phyloP scores from a whole-genome alignment of 495 filamentous ascomycete species.

The Podospora comata region DNA sequence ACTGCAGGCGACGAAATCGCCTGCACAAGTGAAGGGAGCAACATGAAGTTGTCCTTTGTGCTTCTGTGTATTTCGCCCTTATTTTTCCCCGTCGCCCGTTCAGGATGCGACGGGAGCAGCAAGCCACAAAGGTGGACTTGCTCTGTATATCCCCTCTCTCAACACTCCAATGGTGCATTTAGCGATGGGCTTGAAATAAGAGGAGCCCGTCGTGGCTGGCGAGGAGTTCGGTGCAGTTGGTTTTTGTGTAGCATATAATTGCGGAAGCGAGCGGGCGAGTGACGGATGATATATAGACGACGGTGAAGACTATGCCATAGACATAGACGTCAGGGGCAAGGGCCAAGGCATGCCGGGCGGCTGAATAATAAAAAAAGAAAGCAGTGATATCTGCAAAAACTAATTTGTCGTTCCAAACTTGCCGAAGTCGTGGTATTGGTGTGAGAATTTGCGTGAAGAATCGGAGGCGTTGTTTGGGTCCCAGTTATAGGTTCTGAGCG shows the following conservation, averaged over 20 bases:
- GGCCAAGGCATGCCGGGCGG: not conserved
- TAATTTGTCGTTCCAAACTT: not conserved
- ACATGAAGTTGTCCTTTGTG: slow-evolving; percentile 9
- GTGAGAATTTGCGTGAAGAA: not conserved
- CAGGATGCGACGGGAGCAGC: slow-evolving; percentile 9
- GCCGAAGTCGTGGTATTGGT: not conserved
- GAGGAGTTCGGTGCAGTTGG: slow-evolving; percentile 29
- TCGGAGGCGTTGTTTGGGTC: not conserved
- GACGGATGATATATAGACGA: slow-evolving; percentile 26
- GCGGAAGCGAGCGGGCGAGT: slow-evolving; percentile 14
- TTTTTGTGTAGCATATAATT: slow-evolving; percentile 34
- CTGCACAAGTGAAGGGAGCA: slow-evolving; percentile 12
- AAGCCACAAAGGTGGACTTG: slow-evolving; percentile 15
- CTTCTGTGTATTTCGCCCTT: not conserved
- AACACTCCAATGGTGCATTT: slow-evolving; percentile 34
- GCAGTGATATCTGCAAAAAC: not conserved
- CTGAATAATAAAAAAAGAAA: not conserved
- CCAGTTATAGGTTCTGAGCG: not conserved
- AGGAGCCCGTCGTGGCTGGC: slow-evolving; percentile 20
- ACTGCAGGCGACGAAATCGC: slow-evolving; percentile 7
- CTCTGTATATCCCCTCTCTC: slow-evolving; percentile 29
- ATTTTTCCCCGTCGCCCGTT: not conserved
- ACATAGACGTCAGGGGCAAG: not conserved
- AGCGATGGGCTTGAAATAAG: slow-evolving; percentile 30
- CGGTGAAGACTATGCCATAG: slow-evolving; percentile 9